Percentiles rank a stretch among this genome's conserved stretches.
phyloP scores from a whole-genome alignment of 148 eudicot genomes.

The Fallopia convolvulus region DNA sequence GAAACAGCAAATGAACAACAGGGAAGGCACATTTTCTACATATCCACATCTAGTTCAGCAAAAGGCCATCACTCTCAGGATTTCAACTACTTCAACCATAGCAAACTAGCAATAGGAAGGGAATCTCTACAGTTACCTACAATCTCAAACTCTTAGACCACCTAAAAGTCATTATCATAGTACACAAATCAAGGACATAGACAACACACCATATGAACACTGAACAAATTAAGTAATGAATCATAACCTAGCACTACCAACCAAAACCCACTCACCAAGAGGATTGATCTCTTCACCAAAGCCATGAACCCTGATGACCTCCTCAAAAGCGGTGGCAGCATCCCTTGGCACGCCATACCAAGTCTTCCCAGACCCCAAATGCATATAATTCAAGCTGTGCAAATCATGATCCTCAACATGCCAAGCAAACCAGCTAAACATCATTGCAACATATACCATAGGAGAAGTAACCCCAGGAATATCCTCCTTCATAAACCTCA shows the following conservation, averaged over 20 bases:
- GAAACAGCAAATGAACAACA: neutral
- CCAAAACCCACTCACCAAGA: conserved; percentile 39
- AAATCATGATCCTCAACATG: conserved; percentile 98
- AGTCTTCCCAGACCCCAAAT: conserved; percentile 81
- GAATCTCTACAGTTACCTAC: neutral
- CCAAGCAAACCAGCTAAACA: conserved; percentile 99
- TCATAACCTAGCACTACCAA: too few relatives aligned
- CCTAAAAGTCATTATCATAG: neutral
- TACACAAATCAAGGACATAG: neutral
- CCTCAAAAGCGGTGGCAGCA: conserved; percentile 89
- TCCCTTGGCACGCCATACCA: conserved; percentile 97
- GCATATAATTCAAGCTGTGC: conserved; percentile 97
- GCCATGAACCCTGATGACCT: conserved; percentile 80
- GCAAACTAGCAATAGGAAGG: neutral
- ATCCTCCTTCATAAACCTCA: conserved; percentile 96
- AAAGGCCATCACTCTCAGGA: neutral
- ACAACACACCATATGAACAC: too few relatives aligned
- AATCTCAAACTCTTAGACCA: conserved; percentile 4
- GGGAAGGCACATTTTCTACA: neutral
- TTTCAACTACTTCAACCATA: neutral
- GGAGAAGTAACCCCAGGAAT: conserved; percentile 99
- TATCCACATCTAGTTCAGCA: neutral
- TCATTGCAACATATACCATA: conserved; percentile 91
- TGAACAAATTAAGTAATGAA: too few relatives aligned
- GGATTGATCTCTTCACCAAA: conserved; percentile 96